Conservation (phyloP, 192 early-diverging fungal species). For the Coemansia sp. region DNA sequence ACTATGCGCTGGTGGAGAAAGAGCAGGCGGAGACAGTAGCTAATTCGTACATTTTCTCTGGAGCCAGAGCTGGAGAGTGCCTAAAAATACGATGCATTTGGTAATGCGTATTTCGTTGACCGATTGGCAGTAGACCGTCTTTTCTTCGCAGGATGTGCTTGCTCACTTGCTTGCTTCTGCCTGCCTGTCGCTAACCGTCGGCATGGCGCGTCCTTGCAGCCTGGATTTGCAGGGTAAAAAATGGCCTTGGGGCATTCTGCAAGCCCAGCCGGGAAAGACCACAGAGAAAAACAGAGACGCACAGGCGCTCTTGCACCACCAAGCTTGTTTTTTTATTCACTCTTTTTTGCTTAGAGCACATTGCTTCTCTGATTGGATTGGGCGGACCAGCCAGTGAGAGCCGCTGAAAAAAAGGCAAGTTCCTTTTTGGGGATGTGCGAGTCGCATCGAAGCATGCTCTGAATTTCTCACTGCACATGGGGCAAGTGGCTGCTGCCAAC, state of each 20-base stretch:
- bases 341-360: too few relatives aligned
- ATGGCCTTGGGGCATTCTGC: neutral
- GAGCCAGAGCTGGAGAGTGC: neutral
- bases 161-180: neutral
- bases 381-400: neutral
- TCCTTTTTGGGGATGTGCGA: neutral
- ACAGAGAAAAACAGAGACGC: neutral
- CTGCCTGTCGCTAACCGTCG: neutral
- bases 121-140: neutral
- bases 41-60: neutral
- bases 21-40: neutral
- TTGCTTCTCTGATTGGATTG: neutral
- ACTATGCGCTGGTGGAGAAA: neutral
- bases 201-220: neutral
- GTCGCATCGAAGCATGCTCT: neutral
- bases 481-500: neutral
- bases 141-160: neutral
- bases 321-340: neutral
- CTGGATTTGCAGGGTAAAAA: neutral
- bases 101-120: neutral
- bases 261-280: neutral
- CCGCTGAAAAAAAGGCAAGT: neutral
- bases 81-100: neutral
- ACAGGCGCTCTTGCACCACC: neutral
- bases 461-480: neutral